A percentile compares a stretch with the other conserved stretches of the same genome.
Conservation (phyloP, 2,329 filamentous ascomycete genomes). For the Colletotrichum karsti region DNA sequence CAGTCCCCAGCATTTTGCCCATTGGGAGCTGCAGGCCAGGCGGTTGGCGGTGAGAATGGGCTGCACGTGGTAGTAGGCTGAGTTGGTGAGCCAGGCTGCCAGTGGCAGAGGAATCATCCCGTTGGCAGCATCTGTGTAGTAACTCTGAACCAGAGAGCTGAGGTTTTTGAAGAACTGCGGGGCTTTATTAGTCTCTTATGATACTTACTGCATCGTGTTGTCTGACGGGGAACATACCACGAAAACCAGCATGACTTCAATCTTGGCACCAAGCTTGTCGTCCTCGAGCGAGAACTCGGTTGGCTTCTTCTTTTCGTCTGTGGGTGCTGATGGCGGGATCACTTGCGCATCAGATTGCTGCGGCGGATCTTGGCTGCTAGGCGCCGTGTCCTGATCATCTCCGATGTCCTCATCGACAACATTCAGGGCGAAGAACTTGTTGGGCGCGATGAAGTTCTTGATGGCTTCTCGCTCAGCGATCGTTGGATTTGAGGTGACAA, state of each 20-base stretch:
- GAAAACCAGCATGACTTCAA: neutral
- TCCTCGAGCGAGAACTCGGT: neutral
- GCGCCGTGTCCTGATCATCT: no score
- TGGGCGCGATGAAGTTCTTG: no score
- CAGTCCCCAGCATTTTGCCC: neutral
- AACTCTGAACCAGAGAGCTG: neutral
- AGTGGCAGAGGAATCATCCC: neutral
- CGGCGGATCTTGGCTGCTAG: no score
- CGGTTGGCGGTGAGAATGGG: neutral
- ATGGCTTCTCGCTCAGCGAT: no score
- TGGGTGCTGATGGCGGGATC: neutral
- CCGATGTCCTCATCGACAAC: no score
- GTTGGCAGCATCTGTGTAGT: neutral
- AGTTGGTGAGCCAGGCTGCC: neutral
- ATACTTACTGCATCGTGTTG: neutral
- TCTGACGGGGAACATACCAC: neutral
- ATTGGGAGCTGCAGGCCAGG: neutral
- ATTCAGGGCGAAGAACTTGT: no score
- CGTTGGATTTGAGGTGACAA: no score
- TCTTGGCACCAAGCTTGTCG: neutral
- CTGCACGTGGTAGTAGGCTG: neutral
- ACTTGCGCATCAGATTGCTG: neutral
- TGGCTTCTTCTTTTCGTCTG: conserved; percentile 1
- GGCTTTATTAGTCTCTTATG: neutral
- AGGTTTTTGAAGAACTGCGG: neutral